Percentiles rank a stretch among this genome's conserved stretches.
phyloP scores from a whole-genome alignment of 306 rosid species.

The Astragalus glycyphyllos region DNA sequence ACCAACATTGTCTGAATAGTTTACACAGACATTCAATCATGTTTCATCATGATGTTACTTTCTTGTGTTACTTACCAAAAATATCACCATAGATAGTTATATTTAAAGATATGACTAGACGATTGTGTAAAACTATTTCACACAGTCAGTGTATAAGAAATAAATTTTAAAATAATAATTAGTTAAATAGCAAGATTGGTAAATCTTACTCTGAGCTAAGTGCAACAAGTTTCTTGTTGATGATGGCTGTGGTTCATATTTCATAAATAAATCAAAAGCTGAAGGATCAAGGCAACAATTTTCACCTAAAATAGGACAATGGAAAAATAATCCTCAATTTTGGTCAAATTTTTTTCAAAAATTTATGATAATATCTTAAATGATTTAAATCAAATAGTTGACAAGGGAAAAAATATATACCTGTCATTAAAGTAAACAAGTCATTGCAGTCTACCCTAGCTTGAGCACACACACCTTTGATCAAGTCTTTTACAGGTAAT shows the following conservation, averaged over 20 bases:
- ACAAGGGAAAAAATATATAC: constrained; percentile 23
- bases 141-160: too few species aligned
- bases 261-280: constrained; percentile 48
- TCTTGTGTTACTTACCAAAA: too few species aligned
- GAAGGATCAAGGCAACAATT: constrained; percentile 76
- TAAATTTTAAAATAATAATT: not conserved
- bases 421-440: constrained; percentile 51
- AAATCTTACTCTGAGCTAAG: constrained; percentile 65
- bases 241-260: constrained; percentile 64
- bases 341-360: not conserved
- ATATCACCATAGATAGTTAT: too few species aligned
- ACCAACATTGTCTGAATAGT: too few species aligned
- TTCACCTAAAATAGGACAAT: constrained; percentile 47
- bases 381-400: not conserved
- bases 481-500: constrained; percentile 14
- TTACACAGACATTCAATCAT: too few species aligned
- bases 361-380: not conserved
- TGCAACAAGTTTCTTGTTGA: constrained; percentile 72
- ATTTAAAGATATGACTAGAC: too few species aligned
- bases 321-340: not conserved
- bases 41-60: too few species aligned
- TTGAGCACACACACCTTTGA: constrained; percentile 48
- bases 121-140: too few species aligned
- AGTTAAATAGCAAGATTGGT: not conserved
- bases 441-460: constrained; percentile 59